Evolutionary conservation across 2,329 filamentous ascomycete genomes (phyloP).

Genomic region (Oidium heveae): DNA sequence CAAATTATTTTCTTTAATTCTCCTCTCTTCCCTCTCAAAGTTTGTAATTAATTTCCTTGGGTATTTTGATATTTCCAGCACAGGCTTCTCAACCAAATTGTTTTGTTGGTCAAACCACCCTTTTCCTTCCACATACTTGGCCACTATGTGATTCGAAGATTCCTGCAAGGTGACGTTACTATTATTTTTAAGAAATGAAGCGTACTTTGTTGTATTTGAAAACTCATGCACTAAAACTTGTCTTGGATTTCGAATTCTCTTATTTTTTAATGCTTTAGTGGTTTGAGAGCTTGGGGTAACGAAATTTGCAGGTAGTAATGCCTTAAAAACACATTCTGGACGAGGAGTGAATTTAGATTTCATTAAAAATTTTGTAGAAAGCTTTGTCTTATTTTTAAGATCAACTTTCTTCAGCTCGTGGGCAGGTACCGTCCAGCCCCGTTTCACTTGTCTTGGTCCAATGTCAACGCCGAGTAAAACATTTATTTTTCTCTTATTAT

Average conservation of each 20-base stretch:
- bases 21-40: too few species aligned
- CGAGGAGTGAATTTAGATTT: constrained; percentile 61
- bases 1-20: too few species aligned
- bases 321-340: constrained; percentile 66
- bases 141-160: constrained; percentile 10
- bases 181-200: constrained; percentile 47
- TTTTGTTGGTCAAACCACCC: constrained; percentile 73
- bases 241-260: constrained; percentile 32
- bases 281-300: constrained; percentile 17
- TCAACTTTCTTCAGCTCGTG: constrained; percentile 11
- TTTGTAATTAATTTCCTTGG: too few species aligned
- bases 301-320: constrained; percentile 39
- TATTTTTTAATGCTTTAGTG: constrained; percentile 20
- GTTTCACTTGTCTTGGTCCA: constrained; percentile 20
- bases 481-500: constrained; percentile 18
- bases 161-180: constrained; percentile 5
- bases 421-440: constrained; percentile 24
- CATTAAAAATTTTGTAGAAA: constrained; percentile 28
- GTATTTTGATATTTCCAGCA: too few species aligned
- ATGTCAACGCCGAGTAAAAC: constrained; percentile 45
- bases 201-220: constrained; percentile 57
- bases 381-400: constrained; percentile 23
- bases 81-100: constrained; percentile 27
- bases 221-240: constrained; percentile 71
- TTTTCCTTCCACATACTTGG: constrained; percentile 54